Conservation (phyloP, 345 rosid genomes). For the Jatropha curcas region DNA sequence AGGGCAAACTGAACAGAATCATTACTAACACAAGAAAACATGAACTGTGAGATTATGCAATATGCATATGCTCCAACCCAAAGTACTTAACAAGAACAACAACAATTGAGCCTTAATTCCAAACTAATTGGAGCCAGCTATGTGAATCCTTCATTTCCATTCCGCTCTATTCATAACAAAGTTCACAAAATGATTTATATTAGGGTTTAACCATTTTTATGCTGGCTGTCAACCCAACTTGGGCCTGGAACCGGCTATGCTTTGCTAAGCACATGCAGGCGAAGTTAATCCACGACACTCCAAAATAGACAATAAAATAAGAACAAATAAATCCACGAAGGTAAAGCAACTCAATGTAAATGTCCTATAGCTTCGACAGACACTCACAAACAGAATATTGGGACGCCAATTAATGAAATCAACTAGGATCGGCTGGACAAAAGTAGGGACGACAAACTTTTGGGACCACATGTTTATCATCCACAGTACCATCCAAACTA, state of each 20-base stretch:
- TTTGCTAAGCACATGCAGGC: no score
- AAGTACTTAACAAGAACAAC: no score
- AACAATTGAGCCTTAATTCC: no score
- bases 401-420: neutral
- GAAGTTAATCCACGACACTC: no score
- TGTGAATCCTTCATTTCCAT: no score
- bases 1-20: neutral
- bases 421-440: neutral
- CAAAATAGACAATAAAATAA: neutral
- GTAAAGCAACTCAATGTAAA: neutral
- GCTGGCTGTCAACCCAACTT: no score
- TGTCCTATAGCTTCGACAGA: neutral
- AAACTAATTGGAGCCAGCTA: no score
- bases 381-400: neutral
- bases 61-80: neutral
- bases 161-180: no score
- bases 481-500: slow-evolving; percentile 1
- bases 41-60: neutral
- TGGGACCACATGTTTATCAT: slow-evolving; percentile 9
- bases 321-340: neutral
- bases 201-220: no score
- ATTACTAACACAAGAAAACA: neutral
- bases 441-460: neutral
- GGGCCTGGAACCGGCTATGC: no score
- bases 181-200: no score